Base-by-base conservation (phyloP, 331 rosid species). In the Pyracantha coccinea region DNA sequence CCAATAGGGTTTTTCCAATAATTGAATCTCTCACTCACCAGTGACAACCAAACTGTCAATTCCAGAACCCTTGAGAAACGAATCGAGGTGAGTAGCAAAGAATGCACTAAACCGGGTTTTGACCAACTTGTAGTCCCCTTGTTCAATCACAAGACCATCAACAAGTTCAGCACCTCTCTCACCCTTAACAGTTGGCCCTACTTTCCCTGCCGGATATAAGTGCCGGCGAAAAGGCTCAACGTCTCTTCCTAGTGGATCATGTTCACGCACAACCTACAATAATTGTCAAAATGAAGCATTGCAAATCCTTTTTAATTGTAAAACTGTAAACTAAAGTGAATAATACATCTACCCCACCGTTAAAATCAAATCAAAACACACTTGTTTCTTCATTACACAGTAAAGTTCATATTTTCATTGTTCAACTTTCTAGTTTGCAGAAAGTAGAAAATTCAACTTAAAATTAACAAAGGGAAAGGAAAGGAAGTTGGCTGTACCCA, bases 21-120 rank as follows among this genome's bases (percentile, higher is more conserved):
- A 70, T 69, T 35, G 66, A 81, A 61, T 28, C 29, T 55, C 58
- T 68, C 6, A 66, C 83, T 82, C 78, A 92, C 99, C 99, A 33
- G 88, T 78, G 77, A 94, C 54, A 55, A 90, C 91, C 62, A 94
- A 84, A 75, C 84, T 81, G 44, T 82, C 83, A 69, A 94, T 83
- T 24, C 96, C 90, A 60, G 79, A 78, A 59, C 89, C 78, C 71
- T 80, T 88, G 75, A 94, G 99, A 75, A 92, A 68, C 8, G 91
- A 85, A 86, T 90, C 91, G 67, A 92, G 93, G 72, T 89, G 86
- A 55, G 97, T 92, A 13, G 88, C 82, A 81, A 92, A 94, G 83
- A 94, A 94, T 41, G 97, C 97, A 85, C 99, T 94, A 68, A 94
- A 92, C 71, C 97, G 85, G 12, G 92, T 92, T 78, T 92, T 94